These are phyloP conservation scores for Euphorbia peplus DNA, from an alignment of 345 rosid genomes.

Conservation along the genomic window DNA sequence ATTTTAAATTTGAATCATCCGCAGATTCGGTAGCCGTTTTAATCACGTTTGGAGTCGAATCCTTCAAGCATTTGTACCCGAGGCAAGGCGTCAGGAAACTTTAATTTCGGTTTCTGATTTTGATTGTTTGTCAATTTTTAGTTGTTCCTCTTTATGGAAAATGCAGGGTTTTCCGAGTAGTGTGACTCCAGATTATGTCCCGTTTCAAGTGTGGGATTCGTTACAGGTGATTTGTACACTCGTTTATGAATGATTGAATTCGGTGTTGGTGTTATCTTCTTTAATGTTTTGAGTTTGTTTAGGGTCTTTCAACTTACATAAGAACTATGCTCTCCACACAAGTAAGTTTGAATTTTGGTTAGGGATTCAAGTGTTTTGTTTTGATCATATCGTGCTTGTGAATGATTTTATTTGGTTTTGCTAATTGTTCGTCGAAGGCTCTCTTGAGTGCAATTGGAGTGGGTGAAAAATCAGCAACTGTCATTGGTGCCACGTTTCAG, in stretches of 20 bases:
- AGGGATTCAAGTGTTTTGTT: neutral
- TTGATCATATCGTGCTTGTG: neutral
- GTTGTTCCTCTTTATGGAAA: neutral
- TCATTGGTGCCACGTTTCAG: slow-evolving; percentile 95
- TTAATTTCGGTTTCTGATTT: neutral
- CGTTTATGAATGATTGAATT: neutral
- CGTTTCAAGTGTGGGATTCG: slow-evolving; percentile 90
- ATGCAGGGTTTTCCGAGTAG: slow-evolving; percentile 82
- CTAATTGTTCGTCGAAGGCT: slow-evolving; percentile 43
- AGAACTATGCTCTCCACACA: slow-evolving; percentile 98
- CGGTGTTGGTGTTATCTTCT: neutral
- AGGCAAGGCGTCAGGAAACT: slow-evolving; percentile 41
- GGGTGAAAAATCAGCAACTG: slow-evolving; percentile 94
- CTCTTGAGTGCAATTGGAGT: slow-evolving; percentile 93
- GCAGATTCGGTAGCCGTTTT: slow-evolving; percentile 54
- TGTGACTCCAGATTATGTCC: slow-evolving; percentile 83
- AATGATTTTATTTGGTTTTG: neutral
- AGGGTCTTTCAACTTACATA: slow-evolving; percentile 92
- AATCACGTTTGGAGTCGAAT: slow-evolving; percentile 72
- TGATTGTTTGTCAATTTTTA: neutral
- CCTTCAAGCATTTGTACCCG: slow-evolving; percentile 89
- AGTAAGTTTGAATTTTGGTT: slow-evolving; percentile 34
- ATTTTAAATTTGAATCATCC: neutral
- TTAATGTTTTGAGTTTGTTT: slow-evolving; percentile 5
- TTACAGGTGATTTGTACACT: slow-evolving; percentile 54